Evolutionary conservation across 352 stramenopile genomes (phyloP).

Genomic region (Pythium chondricola): DNA sequence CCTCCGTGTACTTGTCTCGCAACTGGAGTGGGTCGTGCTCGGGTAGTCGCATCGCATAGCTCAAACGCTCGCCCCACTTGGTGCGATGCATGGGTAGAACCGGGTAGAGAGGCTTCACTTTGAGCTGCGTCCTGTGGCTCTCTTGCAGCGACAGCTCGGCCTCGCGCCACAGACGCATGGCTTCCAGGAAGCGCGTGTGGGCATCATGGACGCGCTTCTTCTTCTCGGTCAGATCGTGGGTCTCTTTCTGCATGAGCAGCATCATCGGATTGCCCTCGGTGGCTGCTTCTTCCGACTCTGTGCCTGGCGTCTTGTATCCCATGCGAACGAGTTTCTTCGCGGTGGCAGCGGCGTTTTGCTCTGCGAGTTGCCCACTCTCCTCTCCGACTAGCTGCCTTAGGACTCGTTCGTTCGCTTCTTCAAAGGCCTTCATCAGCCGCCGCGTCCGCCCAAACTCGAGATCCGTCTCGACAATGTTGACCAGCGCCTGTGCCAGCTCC

Average conservation of each 20-base stretch:
- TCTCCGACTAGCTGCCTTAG: conserved; percentile 34
- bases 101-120: conserved; percentile 33
- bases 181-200: conserved; percentile 47
- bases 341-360: conserved; percentile 32
- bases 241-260: conserved; percentile 50
- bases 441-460: conserved; percentile 52
- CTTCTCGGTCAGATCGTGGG: conserved; percentile 35
- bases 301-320: conserved; percentile 33
- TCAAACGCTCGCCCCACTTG: conserved; percentile 57
- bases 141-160: conserved; percentile 55
- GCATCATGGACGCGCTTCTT: conserved; percentile 49
- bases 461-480: conserved; percentile 52
- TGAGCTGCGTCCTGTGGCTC: conserved; percentile 43
- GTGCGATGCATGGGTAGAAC: conserved; percentile 42
- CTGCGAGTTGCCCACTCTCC: conserved; percentile 32
- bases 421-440: conserved; percentile 31
- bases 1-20: conserved; percentile 79
- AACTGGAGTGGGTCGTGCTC: conserved; percentile 37
- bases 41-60: conserved; percentile 35
- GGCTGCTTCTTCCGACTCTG: neutral
- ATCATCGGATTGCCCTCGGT: conserved; percentile 23
- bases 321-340: conserved; percentile 58
- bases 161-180: conserved; percentile 70
- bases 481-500: conserved; percentile 47
- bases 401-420: conserved; percentile 34